phyloP scores from a whole-genome alignment of 1,284 basidiomycete species.

The Trichosporon coremiiforme region DNA sequence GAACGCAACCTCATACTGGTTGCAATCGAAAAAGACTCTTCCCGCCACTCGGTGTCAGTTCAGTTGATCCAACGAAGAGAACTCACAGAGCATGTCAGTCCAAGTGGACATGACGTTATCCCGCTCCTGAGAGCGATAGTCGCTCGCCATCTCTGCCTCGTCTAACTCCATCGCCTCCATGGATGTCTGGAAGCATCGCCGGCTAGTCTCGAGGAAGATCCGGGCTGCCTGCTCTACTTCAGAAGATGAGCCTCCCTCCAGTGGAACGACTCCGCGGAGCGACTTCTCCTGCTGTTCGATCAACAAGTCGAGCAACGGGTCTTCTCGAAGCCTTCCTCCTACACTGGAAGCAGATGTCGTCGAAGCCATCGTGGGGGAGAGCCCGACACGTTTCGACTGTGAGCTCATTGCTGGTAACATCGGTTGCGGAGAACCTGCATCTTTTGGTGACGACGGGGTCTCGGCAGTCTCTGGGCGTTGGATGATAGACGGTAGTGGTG shows the following conservation, averaged over 20 bases:
- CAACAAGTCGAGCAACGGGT: constrained; percentile 2
- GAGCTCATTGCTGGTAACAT: neutral
- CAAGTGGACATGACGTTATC: neutral
- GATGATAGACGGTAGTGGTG: neutral
- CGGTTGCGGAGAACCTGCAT: neutral
- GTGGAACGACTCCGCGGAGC: neutral
- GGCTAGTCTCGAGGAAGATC: neutral
- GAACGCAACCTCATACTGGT: neutral
- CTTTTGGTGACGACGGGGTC: neutral
- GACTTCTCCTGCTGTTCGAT: constrained; percentile 9
- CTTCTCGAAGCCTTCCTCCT: neutral
- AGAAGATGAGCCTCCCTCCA: neutral
- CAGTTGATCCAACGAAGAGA: too few relatives aligned
- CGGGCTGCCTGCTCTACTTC: neutral
- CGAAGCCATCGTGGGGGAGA: neutral
- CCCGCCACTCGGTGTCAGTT: neutral
- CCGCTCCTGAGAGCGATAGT: neutral
- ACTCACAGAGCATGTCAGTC: neutral
- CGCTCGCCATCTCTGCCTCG: neutral
- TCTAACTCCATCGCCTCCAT: constrained; percentile 5
- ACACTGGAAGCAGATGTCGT: neutral
- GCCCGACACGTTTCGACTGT: neutral
- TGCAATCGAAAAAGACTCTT: neutral
- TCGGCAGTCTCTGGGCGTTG: neutral
- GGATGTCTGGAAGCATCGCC: neutral